Evolutionary conservation across 495 filamentous ascomycete genomes (phyloP).

Genomic region (Hyphodiscus hymeniophilus): DNA sequence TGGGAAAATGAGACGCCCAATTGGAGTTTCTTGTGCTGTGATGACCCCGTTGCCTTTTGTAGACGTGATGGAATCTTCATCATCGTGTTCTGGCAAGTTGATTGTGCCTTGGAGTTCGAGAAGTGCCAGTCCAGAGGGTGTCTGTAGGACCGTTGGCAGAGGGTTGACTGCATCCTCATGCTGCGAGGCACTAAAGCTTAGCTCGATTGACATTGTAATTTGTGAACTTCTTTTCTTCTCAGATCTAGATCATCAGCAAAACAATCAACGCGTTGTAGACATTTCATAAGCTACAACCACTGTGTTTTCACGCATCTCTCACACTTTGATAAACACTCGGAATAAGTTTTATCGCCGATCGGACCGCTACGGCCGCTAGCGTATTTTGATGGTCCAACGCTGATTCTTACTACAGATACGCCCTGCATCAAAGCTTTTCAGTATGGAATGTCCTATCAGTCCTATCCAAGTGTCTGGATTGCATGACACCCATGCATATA

Average conservation of each 20-base stretch:
- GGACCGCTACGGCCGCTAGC: too few relatives aligned
- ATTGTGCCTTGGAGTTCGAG: conserved; percentile 87
- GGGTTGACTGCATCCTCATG: conserved; percentile 36
- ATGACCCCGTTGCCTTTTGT: conserved; percentile 11
- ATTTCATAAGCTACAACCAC: too few relatives aligned
- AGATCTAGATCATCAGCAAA: not conserved
- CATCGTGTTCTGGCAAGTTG: conserved; percentile 44
- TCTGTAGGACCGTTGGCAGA: conserved; percentile 79
- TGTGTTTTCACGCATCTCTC: too few relatives aligned
- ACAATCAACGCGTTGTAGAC: too few relatives aligned
- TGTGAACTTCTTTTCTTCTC: conserved; percentile 1
- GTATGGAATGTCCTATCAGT: too few relatives aligned
- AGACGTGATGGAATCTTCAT: conserved; percentile 12
- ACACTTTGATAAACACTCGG: too few relatives aligned
- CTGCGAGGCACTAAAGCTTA: not conserved
- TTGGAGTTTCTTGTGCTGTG: conserved; percentile 35
- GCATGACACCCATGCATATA: too few relatives aligned
- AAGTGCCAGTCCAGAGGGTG: conserved; percentile 69
- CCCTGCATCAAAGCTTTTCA: too few relatives aligned
- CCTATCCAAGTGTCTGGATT: too few relatives aligned
- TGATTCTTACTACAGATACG: too few relatives aligned
- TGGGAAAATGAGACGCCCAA: conserved; percentile 76
- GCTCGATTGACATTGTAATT: not conserved
- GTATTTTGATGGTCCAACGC: too few relatives aligned
- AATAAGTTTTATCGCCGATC: too few relatives aligned